Evolutionary conservation across 1,284 basidiomycete species (phyloP).

Genomic region (Cutaneotrichosporon dermatis): DNA sequence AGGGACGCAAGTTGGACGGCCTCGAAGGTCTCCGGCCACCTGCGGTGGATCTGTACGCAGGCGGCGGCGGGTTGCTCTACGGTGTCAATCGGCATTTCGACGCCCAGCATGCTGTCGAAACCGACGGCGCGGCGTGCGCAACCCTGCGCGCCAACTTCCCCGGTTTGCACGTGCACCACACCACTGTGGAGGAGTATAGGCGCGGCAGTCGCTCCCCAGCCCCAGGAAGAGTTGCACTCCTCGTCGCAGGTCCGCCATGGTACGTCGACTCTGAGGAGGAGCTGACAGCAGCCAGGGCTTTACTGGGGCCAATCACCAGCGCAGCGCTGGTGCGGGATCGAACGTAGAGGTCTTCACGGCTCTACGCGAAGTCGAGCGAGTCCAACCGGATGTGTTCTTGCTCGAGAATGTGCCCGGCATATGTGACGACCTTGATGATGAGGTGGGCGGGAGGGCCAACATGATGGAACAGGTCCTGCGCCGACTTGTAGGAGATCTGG

Average conservation of each 20-base stretch:
- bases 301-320: constrained; percentile 24
- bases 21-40: constrained; percentile 8
- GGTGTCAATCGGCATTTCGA: constrained; percentile 22
- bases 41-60: constrained; percentile 33
- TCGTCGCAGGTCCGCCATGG: constrained; percentile 34
- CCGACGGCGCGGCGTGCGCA: constrained; percentile 12
- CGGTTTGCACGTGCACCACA: not conserved
- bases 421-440: constrained; percentile 14
- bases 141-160: constrained; percentile 19
- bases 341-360: constrained; percentile 25
- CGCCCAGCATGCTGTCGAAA: constrained; percentile 25
- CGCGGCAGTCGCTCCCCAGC: not conserved
- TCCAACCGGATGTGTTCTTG: constrained; percentile 25
- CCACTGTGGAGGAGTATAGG: not conserved
- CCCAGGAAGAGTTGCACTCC: constrained; percentile 6
- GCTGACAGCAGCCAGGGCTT: constrained; percentile 30
- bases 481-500: constrained; percentile 12
- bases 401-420: constrained; percentile 36
- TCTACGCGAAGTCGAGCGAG: constrained; percentile 18
- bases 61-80: constrained; percentile 29
- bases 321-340: constrained; percentile 13
- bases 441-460: not conserved
- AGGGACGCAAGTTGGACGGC: too few species aligned
- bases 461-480: constrained; percentile 9
- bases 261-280: not conserved